Evolutionary conservation across 2,329 filamentous ascomycete genomes (phyloP), one percentile per base, ranked within the genome.

Genomic region (Geoglossum cookeanum): DNA sequence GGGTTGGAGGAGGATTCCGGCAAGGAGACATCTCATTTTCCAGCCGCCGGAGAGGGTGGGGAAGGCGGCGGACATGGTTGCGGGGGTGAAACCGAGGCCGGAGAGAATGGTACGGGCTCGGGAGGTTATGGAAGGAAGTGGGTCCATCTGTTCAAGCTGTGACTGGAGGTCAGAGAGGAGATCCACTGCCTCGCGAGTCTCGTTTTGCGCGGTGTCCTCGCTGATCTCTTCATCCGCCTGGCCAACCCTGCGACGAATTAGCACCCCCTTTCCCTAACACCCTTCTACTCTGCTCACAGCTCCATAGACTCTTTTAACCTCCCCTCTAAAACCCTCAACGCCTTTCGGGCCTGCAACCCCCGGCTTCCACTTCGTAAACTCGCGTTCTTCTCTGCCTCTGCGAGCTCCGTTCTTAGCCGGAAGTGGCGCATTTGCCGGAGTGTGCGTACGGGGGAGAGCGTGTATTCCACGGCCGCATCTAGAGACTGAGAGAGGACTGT

Each of bases 271-370:
- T 33, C 56, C 37, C 30, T 5, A 3, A 2, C 22, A 8, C n/a
- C 42, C 33, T 8, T 58, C 56, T 57, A 58, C 45, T 4, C n/a
- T 11, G 15, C 73, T 65, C 68, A 83, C 78, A 74, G 56, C 8
- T 67, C 67, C 44, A 73, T 68, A 0, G 79, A 83, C 51, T 80
- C 76, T 9, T 78, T 75, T 1, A 87, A 74, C 15, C 77, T 76
- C 61, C 81, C 81, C 64, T 94, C 87, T 32, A 82, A 78, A 3
- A 77, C 77, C 55, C 81, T 79, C 17, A 92, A 69, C 0, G 81
- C 78, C 63, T 92, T 91, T n/a, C 87, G 75, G 0, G 87, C 87
- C 59, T 84, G 78, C 65, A 85, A 71, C 0, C 88, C 88, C 47
- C 87, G 72, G 1, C 85, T 78, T 37, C 88, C 87, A 64, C 86